phyloP scores from a whole-genome alignment of 306 rosid genomes.

The Prunus mume region DNA sequence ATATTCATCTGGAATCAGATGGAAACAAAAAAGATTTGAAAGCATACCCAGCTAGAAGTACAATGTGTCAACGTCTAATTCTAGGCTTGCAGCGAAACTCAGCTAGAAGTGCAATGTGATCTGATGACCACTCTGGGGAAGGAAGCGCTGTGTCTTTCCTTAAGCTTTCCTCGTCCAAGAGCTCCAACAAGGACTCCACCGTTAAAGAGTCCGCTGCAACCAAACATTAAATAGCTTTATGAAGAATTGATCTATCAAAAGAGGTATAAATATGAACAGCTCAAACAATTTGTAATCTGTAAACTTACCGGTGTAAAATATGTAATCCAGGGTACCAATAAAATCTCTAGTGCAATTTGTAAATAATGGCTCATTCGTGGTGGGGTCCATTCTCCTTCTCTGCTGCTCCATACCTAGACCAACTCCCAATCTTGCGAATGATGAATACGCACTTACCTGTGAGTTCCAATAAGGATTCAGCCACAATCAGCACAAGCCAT shows the following conservation, averaged over 20 bases:
- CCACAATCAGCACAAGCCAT: constrained; percentile 8
- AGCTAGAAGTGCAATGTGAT: constrained; percentile 94
- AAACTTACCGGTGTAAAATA: constrained; percentile 85
- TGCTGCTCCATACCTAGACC: constrained; percentile 75
- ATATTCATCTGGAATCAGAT: neutral
- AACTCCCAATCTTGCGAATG: constrained; percentile 70
- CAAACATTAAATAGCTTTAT: constrained; percentile 8
- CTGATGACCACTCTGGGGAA: constrained; percentile 99
- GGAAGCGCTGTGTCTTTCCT: constrained; percentile 99
- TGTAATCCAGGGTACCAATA: constrained; percentile 93
- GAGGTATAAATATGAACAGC: neutral
- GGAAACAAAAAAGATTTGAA: neutral
- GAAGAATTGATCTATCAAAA: neutral
- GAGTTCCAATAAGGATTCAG: neutral
- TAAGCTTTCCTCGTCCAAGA: constrained; percentile 92
- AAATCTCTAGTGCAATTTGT: constrained; percentile 92
- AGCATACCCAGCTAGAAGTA: constrained; percentile 22
- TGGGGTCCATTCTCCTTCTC: constrained; percentile 69
- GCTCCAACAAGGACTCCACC: constrained; percentile 90
- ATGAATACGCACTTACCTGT: constrained; percentile 94
- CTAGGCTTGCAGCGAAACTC: constrained; percentile 91
- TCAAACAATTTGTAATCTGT: constrained; percentile 12
- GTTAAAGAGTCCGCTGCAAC: constrained; percentile 90
- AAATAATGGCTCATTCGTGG: constrained; percentile 87
- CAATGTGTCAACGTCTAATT: constrained; percentile 66